These are phyloP conservation scores for Helichrysum umbraculigerum DNA, from an alignment of 129 eudicot species.

Conservation along the genomic window DNA sequence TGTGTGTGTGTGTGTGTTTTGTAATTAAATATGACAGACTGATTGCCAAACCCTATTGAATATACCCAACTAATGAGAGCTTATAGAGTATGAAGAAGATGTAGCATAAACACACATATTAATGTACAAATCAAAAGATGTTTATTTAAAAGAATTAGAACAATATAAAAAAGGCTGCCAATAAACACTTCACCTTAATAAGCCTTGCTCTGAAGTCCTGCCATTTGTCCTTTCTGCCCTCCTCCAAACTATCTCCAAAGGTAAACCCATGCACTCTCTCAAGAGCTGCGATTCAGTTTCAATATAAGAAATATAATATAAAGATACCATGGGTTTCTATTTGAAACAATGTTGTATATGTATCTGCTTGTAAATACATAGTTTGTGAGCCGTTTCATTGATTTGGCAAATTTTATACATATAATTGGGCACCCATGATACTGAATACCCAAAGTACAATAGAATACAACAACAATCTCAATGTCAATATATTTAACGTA, in stretches of 20 bases:
- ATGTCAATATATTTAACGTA: not conserved
- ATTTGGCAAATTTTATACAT: not conserved
- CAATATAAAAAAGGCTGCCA: not conserved
- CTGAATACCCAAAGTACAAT: not conserved
- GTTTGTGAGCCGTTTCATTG: not conserved
- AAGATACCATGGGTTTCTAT: not conserved
- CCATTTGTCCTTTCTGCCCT: conserved; percentile 56
- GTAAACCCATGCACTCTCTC: conserved; percentile 80
- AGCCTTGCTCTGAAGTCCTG: conserved; percentile 57
- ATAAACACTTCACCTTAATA: conserved; percentile 60
- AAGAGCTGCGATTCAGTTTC: conserved; percentile 46
- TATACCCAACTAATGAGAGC: not conserved
- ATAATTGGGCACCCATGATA: not conserved
- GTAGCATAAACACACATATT: not conserved
- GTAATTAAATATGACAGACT: too few relatives aligned
- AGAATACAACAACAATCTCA: not conserved
- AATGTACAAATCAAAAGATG: not conserved
- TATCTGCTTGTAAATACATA: conserved; percentile 8
- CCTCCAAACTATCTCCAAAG: conserved; percentile 77
- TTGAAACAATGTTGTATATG: conserved; percentile 2
- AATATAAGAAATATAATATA: too few relatives aligned
- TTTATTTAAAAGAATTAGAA: not conserved
- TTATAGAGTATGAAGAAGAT: not conserved
- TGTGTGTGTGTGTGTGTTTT: not conserved
- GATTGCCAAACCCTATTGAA: not conserved